phyloP scores from a whole-genome alignment of 306 rosid species.

The Quercus agrifolia region DNA sequence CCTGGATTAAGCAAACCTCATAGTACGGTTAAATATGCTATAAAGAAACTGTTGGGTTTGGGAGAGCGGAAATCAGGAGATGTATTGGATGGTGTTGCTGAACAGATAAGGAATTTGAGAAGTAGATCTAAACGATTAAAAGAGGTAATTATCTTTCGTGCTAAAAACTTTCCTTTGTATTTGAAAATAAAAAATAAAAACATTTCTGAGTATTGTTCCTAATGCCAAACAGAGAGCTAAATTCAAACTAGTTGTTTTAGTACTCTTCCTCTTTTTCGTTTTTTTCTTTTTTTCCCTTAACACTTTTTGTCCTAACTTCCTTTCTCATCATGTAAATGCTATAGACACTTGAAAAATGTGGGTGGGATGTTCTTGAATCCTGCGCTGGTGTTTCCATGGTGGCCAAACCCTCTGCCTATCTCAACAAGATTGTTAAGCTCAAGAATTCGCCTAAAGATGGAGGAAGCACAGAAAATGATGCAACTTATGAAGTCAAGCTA shows the following conservation, averaged over 20 bases:
- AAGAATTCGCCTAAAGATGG: conserved; percentile 26
- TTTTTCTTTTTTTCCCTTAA: neutral
- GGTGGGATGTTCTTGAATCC: conserved; percentile 89
- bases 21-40: conserved; percentile 76
- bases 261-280: neutral
- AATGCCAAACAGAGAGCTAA: neutral
- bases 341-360: conserved; percentile 68
- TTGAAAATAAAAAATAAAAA: no score
- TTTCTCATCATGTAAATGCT: conserved; percentile 7
- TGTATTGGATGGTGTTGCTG: conserved; percentile 57
- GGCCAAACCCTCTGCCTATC: conserved; percentile 81
- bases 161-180: neutral
- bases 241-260: neutral
- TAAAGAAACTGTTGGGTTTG: conserved; percentile 74
- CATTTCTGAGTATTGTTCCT: neutral
- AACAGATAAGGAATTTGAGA: conserved; percentile 50
- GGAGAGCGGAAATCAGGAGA: conserved; percentile 60
- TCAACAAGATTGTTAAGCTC: conserved; percentile 54
- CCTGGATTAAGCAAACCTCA: conserved; percentile 89
- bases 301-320: neutral
- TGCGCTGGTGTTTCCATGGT: conserved; percentile 78
- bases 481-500: conserved; percentile 38
- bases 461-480: conserved; percentile 24
- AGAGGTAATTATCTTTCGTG: conserved; percentile 51
- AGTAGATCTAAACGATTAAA: conserved; percentile 62